Evolutionary conservation across 2,329 filamentous ascomycete species (phyloP), one percentile per base, ranked within the genome.

Genomic region (Alternaria viburni): DNA sequence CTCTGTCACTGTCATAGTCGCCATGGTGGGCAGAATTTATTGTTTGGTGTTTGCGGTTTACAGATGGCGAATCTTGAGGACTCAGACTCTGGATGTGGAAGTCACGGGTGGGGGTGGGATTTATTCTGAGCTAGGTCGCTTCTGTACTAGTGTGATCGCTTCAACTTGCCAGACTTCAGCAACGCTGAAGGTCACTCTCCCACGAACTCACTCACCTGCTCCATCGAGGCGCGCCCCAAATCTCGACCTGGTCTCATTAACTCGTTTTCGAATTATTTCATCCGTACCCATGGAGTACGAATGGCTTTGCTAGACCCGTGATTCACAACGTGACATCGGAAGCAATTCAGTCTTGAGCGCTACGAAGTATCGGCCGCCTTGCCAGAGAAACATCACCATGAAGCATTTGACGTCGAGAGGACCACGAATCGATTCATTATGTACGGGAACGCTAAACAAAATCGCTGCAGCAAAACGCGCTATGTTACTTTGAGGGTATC

Each of bases 1-100:
- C 64, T 86, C 81, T 59, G 86, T 87, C 74, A 87, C 81, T 36
- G 87, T 91, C 77, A 88, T 84, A 44, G 88, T 90, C 69, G 90
- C 89, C 85, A 92, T 89, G 65, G 81, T 85, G 59, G 49, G 49
- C 43, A 46, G 32, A 30, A 54, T 61, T 55, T 51, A 23, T 26
- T 52, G 36, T 57, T 57, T 58, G 47, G 26, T 47, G 58, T 30
- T 55, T 44, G 61, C 28, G 54, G 59, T 67, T 70, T 55, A 61
- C 36, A 23, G 67, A 69, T 64, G 66, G 64, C 63, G 67, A 69
- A 69, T 69, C 61, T 70, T 62, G 43, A 64, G 32, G 30, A 58
- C 55, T 63, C 65, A 67, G 66, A 60, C 66, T 69, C 65, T 69
- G 50, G 52, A 65, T 61, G 66, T 72, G 65, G 67, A 52, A 76